A percentile compares a stretch with the other conserved stretches of the same genome.
These are phyloP conservation scores for Saturnispora halmiae DNA, from an alignment of 805 yeast genomes.

Conservation along the genomic window DNA sequence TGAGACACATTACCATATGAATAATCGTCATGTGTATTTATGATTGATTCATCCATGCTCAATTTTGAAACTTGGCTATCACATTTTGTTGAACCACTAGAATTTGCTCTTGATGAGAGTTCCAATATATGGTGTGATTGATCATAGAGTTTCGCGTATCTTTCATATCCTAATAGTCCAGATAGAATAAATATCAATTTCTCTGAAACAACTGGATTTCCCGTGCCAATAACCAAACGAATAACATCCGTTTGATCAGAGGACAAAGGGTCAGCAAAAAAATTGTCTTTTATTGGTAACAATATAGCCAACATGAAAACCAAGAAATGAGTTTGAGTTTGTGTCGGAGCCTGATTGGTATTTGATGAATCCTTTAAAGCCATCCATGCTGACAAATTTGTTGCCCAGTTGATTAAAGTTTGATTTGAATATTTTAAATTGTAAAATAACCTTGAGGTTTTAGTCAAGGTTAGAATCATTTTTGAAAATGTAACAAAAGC, in stretches of 20 bases:
- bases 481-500: constrained; percentile 32
- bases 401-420: constrained; percentile 41
- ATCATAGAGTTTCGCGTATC: constrained; percentile 15
- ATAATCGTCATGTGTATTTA: background rate
- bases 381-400: constrained; percentile 44
- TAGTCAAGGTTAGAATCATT: constrained; percentile 32
- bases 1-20: no score
- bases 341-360: background rate
- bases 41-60: background rate
- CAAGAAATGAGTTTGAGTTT: constrained; percentile 26
- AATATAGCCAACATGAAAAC: constrained; percentile 40
- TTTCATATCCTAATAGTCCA: constrained; percentile 37
- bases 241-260: constrained; percentile 16
- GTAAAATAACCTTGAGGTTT: constrained; percentile 39
- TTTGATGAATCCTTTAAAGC: constrained; percentile 40
- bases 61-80: background rate
- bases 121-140: constrained; percentile 6
- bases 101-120: constrained; percentile 3
- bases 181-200: constrained; percentile 44
- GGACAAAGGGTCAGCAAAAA: constrained; percentile 30
- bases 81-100: background rate
- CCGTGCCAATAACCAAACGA: constrained; percentile 44
- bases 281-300: constrained; percentile 30
- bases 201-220: constrained; percentile 49
- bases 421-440: constrained; percentile 33